A percentile compares a stretch with the other conserved stretches of the same genome.
phyloP scores from a whole-genome alignment of 2,329 filamentous ascomycete species.

The Bimuria novae-zelandiae region DNA sequence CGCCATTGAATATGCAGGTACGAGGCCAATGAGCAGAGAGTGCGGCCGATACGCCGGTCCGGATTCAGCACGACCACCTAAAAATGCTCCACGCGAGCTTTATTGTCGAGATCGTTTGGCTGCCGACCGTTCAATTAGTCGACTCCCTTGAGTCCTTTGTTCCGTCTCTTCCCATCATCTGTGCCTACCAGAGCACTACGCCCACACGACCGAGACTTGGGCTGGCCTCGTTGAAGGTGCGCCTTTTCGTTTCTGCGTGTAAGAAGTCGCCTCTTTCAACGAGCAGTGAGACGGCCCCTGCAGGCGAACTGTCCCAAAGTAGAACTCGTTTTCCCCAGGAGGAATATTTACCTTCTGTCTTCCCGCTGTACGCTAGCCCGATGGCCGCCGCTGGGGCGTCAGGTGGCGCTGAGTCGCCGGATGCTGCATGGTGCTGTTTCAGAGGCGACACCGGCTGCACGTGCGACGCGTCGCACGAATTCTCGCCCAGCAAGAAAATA shows the following conservation, averaged over 20 bases:
- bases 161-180: not conserved
- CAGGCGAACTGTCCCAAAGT: slow-evolving; percentile 1
- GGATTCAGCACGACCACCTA: not conserved
- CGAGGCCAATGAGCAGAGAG: slow-evolving; percentile 13
- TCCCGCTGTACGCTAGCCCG: not conserved
- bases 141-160: not conserved
- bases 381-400: not conserved
- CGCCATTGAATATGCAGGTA: slow-evolving; percentile 33
- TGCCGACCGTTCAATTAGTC: not conserved
- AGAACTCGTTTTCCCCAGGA: slow-evolving; percentile 1
- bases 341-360: not conserved
- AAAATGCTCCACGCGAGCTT: not conserved
- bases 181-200: not conserved
- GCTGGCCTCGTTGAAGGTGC: not conserved
- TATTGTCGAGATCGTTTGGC: not conserved
- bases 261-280: not conserved
- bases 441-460: not conserved
- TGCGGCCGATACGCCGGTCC: not conserved
- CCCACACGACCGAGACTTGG: not conserved
- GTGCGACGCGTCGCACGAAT: not conserved
- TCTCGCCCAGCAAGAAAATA: not conserved
- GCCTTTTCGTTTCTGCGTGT: not conserved
- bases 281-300: slow-evolving; percentile 3
- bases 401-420: not conserved
- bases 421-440: slow-evolving; percentile 5